These are phyloP conservation scores for Oxyria digyna DNA, from an alignment of 148 eudicot genomes.

Conservation along the genomic window DNA sequence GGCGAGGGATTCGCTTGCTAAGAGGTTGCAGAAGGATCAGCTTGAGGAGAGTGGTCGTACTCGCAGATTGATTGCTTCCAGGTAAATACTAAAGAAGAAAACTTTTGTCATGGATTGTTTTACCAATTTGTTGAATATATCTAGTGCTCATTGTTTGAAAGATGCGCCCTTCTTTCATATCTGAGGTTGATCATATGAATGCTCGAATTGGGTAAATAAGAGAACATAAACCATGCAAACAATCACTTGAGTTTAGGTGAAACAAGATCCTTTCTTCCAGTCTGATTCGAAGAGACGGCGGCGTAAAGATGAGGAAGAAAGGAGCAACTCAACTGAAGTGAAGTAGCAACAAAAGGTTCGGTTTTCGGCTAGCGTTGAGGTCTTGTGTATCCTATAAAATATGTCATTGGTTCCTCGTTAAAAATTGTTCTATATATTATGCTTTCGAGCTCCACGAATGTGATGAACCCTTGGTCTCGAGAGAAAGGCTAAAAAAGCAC, in stretches of 20 bases:
- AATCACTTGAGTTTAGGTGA: too few relatives aligned
- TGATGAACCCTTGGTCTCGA: too few relatives aligned
- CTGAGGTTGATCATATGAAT: not conserved
- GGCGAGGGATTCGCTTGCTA: slow-evolving; percentile 48
- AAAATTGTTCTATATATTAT: too few relatives aligned
- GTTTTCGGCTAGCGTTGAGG: too few relatives aligned
- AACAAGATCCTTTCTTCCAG: not conserved
- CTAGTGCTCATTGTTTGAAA: not conserved
- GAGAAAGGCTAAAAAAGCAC: too few relatives aligned
- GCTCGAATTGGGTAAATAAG: not conserved
- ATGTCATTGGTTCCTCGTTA: too few relatives aligned
- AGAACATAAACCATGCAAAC: too few relatives aligned
- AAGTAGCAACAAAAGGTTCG: too few relatives aligned
- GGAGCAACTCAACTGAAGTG: too few relatives aligned
- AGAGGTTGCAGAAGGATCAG: slow-evolving; percentile 60
- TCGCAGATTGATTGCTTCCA: slow-evolving; percentile 55
- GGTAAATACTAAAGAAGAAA: slow-evolving; percentile 32
- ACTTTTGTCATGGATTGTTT: not conserved
- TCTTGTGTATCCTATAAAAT: too few relatives aligned
- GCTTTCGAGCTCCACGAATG: too few relatives aligned
- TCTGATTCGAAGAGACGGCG: not conserved
- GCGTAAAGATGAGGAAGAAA: slow-evolving; percentile 8
- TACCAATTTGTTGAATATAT: not conserved
- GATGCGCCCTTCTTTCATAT: not conserved
- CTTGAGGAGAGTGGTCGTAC: slow-evolving; percentile 79